A percentile compares a stretch with the other conserved stretches of the same genome.
Conservation (phyloP, 495 filamentous ascomycete genomes). For the Paragyromitra xinjiangensis region DNA sequence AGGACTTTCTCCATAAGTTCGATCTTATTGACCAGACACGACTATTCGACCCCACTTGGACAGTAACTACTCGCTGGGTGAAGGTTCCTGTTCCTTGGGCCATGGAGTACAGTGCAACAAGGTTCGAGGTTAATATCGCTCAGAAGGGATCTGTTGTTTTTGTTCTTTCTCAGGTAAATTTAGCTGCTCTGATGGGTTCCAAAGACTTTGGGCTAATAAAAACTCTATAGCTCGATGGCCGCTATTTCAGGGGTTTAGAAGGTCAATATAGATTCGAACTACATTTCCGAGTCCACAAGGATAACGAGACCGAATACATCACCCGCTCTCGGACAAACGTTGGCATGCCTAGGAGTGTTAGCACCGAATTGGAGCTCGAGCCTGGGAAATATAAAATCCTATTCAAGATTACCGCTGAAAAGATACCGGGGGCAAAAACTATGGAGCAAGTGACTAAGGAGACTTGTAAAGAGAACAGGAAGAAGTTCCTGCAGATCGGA, state of each 20-base stretch:
- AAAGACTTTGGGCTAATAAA: neutral
- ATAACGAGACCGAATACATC: constrained; percentile 82
- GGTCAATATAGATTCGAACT: constrained; percentile 84
- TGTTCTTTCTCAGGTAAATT: constrained; percentile 71
- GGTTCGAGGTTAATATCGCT: constrained; percentile 75
- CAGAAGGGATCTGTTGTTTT: constrained; percentile 77
- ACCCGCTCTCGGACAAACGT: constrained; percentile 64
- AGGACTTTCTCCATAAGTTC: constrained; percentile 84
- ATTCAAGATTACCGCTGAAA: constrained; percentile 78
- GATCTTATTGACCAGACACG: constrained; percentile 84
- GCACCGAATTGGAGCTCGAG: constrained; percentile 81
- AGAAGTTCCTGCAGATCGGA: constrained; percentile 84
- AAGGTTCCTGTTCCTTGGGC: constrained; percentile 85
- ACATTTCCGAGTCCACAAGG: constrained; percentile 82
- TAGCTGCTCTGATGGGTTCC: neutral
- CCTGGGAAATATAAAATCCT: constrained; percentile 81
- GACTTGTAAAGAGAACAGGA: constrained; percentile 69
- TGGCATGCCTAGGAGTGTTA: constrained; percentile 77
- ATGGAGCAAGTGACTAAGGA: constrained; percentile 76
- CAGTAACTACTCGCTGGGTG: constrained; percentile 83
- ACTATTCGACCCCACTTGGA: constrained; percentile 87
- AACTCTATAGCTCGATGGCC: constrained; percentile 69
- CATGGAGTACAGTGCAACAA: constrained; percentile 82
- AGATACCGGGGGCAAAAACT: constrained; percentile 60
- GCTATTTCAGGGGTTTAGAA: constrained; percentile 83